Conservation (phyloP, 2,329 filamentous ascomycete species). For the Hysterium pulicare region DNA sequence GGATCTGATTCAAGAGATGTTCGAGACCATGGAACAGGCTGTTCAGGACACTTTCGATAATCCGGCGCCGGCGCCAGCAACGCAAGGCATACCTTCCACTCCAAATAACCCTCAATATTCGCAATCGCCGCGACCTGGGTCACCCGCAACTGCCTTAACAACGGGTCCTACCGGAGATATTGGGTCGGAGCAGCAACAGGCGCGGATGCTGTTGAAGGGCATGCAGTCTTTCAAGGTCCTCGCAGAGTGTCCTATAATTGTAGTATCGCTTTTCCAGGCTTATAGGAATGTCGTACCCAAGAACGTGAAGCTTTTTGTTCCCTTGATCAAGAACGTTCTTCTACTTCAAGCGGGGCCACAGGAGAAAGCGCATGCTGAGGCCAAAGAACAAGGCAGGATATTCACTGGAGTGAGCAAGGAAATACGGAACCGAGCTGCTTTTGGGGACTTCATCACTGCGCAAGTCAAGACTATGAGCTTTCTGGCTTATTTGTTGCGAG, state of each 20-base stretch:
- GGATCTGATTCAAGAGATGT: constrained; percentile 89
- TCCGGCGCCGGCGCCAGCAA: constrained; percentile 54
- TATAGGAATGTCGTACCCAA: constrained; percentile 74
- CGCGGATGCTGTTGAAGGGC: constrained; percentile 77
- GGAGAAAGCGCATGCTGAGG: constrained; percentile 84
- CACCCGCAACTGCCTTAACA: constrained; percentile 78
- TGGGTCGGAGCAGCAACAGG: constrained; percentile 76
- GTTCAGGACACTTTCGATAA: constrained; percentile 95
- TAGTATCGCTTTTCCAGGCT: constrained; percentile 96
- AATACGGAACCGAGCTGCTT: constrained; percentile 89
- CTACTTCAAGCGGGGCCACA: constrained; percentile 88
- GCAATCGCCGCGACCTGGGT: constrained; percentile 84
- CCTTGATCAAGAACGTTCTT: constrained; percentile 86
- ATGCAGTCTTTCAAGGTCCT: constrained; percentile 99
- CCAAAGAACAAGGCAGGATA: constrained; percentile 71
- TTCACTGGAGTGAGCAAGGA: constrained; percentile 91
- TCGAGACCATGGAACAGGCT: constrained; percentile 89
- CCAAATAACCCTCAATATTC: constrained; percentile 63
- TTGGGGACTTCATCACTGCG: constrained; percentile 95
- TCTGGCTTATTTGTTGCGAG: constrained; percentile 82
- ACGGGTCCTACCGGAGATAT: constrained; percentile 70
- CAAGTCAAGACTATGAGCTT: constrained; percentile 99
- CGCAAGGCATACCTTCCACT: constrained; percentile 60
- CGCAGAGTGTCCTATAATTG: constrained; percentile 96
- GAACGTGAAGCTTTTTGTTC: constrained; percentile 90